Evolutionary conservation across 306 rosid genomes (phyloP).

Genomic region (Fragaria iinumae): DNA sequence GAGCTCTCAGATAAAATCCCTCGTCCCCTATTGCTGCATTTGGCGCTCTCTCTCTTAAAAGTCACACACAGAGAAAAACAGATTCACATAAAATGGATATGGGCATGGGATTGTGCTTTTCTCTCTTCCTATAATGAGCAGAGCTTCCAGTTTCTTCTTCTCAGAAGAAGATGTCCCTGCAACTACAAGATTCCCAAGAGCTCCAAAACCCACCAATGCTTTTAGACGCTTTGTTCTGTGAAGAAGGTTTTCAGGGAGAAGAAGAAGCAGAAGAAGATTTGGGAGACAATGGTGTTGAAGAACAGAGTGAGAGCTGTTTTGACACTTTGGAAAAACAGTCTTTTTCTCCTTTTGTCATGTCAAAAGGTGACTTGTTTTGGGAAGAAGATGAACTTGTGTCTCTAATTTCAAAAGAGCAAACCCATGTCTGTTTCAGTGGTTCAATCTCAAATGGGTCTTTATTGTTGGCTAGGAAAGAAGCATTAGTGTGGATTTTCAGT

Average conservation of each 20-base stretch:
- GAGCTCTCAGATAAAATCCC: constrained; percentile 47
- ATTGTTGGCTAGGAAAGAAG: constrained; percentile 47
- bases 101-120: constrained; percentile 32
- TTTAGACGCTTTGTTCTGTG: constrained; percentile 65
- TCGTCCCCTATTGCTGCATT: constrained; percentile 33
- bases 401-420: constrained; percentile 65
- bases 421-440: constrained; percentile 33
- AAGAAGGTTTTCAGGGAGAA: constrained; percentile 41
- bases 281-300: constrained; percentile 25
- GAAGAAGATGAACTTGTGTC: constrained; percentile 62
- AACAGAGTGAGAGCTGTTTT: constrained; percentile 29
- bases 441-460: constrained; percentile 41
- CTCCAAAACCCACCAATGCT: constrained; percentile 41
- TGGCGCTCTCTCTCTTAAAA: constrained; percentile 25
- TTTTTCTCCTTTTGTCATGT: constrained; percentile 42
- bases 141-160: constrained; percentile 43
- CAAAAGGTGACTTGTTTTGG: constrained; percentile 54
- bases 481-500: constrained; percentile 68
- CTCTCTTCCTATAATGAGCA: constrained; percentile 33
- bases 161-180: constrained; percentile 56
- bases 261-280: constrained; percentile 25
- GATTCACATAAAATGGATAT: constrained; percentile 36
- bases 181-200: constrained; percentile 31
- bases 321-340: constrained; percentile 31
- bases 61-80: constrained; percentile 27